Evolutionary conservation across 441 rosid genomes (phyloP).

Genomic region (Gossypium schwendimanii): DNA sequence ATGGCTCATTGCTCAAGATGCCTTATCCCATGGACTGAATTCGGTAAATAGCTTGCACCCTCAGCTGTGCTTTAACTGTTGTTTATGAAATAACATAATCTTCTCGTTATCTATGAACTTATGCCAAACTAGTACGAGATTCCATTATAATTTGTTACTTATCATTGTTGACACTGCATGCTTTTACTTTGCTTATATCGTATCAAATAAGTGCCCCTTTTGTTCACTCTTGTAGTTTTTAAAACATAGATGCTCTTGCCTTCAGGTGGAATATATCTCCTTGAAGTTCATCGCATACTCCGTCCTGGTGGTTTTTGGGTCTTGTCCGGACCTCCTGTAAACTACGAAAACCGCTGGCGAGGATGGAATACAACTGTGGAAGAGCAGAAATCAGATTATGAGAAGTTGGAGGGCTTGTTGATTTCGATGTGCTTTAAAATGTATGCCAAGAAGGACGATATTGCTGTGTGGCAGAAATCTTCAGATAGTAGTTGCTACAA

Average conservation of each 20-base stretch:
- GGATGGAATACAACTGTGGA: conserved; percentile 97
- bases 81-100: not conserved
- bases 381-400: conserved; percentile 79
- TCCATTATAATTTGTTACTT: not conserved
- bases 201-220: not conserved
- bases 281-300: conserved; percentile 78
- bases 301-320: conserved; percentile 99
- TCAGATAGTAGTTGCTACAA: conserved; percentile 59
- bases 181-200: not conserved
- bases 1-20: conserved; percentile 99
- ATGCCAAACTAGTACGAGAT: too few relatives aligned
- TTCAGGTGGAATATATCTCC: conserved; percentile 88
- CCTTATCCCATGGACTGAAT: conserved; percentile 99
- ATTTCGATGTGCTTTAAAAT: conserved; percentile 86
- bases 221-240: not conserved
- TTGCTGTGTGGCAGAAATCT: conserved; percentile 89
- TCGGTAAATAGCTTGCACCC: conserved; percentile 40
- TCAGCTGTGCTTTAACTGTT: not conserved
- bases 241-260: not conserved
- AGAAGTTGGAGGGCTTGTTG: conserved; percentile 67
- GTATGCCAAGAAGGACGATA: conserved; percentile 79
- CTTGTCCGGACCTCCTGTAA: conserved; percentile 96
- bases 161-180: not conserved
- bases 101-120: not conserved
- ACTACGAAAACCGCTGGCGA: conserved; percentile 80